Conservation (phyloP, 2,329 filamentous ascomycete genomes). For the Talaromyces sp. region DNA sequence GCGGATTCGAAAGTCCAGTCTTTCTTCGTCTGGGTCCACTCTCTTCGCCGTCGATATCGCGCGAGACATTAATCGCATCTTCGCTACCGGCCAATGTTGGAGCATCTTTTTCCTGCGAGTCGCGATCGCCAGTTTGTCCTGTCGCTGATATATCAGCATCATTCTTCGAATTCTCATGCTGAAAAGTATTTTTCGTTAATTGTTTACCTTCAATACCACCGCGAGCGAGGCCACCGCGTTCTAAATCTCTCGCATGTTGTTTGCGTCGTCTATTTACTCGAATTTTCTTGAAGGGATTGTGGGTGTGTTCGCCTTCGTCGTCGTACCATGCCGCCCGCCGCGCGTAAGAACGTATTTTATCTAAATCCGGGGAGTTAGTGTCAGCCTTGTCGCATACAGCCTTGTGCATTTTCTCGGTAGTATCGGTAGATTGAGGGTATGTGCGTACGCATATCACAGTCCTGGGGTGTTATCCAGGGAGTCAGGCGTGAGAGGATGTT, state of each 20-base stretch:
- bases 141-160: constrained; percentile 21
- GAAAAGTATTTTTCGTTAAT: constrained; percentile 18
- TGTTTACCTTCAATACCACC: constrained; percentile 25
- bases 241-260: constrained; percentile 27
- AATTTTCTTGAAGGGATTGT: constrained; percentile 44
- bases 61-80: constrained; percentile 24
- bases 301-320: constrained; percentile 34
- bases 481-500: not conserved
- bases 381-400: not conserved
- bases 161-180: constrained; percentile 25
- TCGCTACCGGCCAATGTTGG: constrained; percentile 23
- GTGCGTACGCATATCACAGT: not conserved
- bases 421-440: not conserved
- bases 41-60: constrained; percentile 18
- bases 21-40: constrained; percentile 14
- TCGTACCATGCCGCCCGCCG: constrained; percentile 38
- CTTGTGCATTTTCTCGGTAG: not conserved
- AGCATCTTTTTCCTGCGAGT: constrained; percentile 2
- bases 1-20: constrained; percentile 20
- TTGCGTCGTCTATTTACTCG: constrained; percentile 26
- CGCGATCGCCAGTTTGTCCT: not conserved
- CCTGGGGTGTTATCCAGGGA: not conserved
- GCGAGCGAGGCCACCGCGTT: constrained; percentile 25
- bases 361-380: constrained; percentile 22
- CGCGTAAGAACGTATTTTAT: constrained; percentile 36